These are phyloP conservation scores for Wickerhamomyces subpelliculosus DNA, from an alignment of 805 yeast species.

Conservation along the genomic window DNA sequence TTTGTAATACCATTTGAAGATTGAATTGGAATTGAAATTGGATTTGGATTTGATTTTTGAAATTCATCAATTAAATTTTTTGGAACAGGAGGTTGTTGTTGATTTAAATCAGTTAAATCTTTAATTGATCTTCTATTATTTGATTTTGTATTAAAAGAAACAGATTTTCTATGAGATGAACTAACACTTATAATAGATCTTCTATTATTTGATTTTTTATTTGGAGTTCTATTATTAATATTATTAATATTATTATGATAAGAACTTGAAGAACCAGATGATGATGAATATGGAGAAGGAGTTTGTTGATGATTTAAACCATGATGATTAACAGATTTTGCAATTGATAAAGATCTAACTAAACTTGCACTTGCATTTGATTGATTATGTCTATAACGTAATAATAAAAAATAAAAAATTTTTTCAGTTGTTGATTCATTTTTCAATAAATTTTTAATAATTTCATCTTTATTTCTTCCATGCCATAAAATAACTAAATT, in stretches of 20 bases:
- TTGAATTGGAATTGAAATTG: constrained; percentile 19
- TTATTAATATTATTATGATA: constrained; percentile 5
- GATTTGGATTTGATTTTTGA: constrained; percentile 7
- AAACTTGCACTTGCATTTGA: constrained; percentile 16
- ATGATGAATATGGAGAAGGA: too few species aligned
- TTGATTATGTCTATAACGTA: constrained; percentile 73
- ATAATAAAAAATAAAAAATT: constrained; percentile 67
- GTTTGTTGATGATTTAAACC: too few species aligned
- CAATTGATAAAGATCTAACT: constrained; percentile 23
- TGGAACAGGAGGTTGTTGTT: constrained; percentile 11
- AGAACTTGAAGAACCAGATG: constrained; percentile 4
- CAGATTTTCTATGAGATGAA: constrained; percentile 42
- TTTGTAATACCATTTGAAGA: constrained; percentile 8
- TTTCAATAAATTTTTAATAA: constrained; percentile 47
- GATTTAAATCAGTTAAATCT: constrained; percentile 16
- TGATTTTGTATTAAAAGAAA: constrained; percentile 34
- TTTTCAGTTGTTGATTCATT: constrained; percentile 65
- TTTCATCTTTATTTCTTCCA: constrained; percentile 55
- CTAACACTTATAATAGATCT: constrained; percentile 36
- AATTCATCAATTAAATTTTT: constrained; percentile 6
- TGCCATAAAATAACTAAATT: constrained; percentile 78
- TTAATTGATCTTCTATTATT: constrained; percentile 16
- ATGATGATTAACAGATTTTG: constrained; percentile 19
- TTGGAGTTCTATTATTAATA: constrained; percentile 19
- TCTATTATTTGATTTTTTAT: constrained; percentile 33